Evolutionary conservation across 2,329 filamentous ascomycete genomes (phyloP).

Genomic region (Nothophaeocryptopus gaeumannii): DNA sequence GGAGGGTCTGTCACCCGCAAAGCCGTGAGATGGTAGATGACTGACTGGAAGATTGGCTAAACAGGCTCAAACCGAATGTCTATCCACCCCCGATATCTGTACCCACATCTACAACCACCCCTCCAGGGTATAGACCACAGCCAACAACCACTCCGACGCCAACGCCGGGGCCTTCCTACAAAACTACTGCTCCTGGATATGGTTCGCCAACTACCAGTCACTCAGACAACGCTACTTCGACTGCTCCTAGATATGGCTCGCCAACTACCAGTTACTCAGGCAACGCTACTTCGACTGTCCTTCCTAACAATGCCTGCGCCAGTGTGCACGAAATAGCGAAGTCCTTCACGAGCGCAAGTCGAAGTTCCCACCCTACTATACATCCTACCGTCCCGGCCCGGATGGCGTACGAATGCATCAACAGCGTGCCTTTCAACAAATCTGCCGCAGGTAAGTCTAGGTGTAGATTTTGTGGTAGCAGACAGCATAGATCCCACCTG

Average conservation of each 20-base stretch:
- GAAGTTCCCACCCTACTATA: constrained; percentile 17
- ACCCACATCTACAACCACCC: constrained; percentile 1
- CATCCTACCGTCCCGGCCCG: constrained; percentile 43
- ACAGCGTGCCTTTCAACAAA: constrained; percentile 46
- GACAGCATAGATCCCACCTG: background rate
- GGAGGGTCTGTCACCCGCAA: background rate
- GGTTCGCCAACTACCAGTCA: no score
- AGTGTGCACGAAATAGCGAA: constrained; percentile 27
- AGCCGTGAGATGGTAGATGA: background rate
- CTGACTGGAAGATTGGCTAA: background rate
- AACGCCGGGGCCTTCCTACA: background rate
- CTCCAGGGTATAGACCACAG: background rate
- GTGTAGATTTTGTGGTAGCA: background rate
- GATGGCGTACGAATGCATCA: constrained; percentile 48
- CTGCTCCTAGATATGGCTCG: background rate
- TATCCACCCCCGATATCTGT: constrained; percentile 12
- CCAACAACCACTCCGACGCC: background rate
- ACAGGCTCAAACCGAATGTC: constrained; percentile 13
- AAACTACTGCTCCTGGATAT: background rate
- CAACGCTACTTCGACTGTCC: background rate
- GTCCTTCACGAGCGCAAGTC: constrained; percentile 23
- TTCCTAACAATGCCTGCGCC: constrained; percentile 25
- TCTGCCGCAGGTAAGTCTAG: constrained; percentile 27
- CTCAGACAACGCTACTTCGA: background rate
- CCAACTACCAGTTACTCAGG: no score